phyloP scores from a whole-genome alignment of 495 filamentous ascomycete species.

The Mycothermus thermophilus region DNA sequence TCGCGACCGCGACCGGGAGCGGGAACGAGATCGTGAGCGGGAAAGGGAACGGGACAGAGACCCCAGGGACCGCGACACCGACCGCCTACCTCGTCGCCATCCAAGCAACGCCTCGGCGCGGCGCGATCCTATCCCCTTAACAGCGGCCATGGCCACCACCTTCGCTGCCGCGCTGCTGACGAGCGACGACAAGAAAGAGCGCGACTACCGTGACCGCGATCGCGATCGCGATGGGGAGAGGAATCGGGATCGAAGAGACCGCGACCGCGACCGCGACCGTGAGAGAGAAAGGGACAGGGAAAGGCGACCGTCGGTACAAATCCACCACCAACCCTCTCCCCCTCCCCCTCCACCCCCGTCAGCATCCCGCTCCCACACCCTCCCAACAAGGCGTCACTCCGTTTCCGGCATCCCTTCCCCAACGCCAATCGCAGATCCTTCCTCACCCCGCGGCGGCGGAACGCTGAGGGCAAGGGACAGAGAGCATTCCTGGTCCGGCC shows the following conservation, averaged over 20 bases:
- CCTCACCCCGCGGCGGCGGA: neutral
- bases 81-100: neutral
- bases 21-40: neutral
- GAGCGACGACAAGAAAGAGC: too few relatives aligned
- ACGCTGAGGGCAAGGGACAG: neutral
- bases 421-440: neutral
- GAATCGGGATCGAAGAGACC: too few relatives aligned
- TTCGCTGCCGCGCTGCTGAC: too few relatives aligned
- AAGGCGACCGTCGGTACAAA: too few relatives aligned
- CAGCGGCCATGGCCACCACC: neutral
- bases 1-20: neutral
- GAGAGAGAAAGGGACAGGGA: neutral
- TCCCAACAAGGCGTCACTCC: neutral
- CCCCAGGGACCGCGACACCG: conserved; percentile 1
- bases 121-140: conserved; percentile 1
- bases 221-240: too few relatives aligned
- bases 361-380: neutral
- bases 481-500: too few relatives aligned
- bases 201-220: too few relatives aligned
- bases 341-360: too few relatives aligned
- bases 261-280: neutral
- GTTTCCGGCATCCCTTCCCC: too few relatives aligned
- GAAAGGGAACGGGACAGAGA: conserved; percentile 5
- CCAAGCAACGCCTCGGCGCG: conserved; percentile 5
- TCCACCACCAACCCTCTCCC: too few relatives aligned